Percentiles rank a stretch among this genome's conserved stretches.
phyloP scores from a whole-genome alignment of 179 eudicot genomes.

The Actinidia chinensis region DNA sequence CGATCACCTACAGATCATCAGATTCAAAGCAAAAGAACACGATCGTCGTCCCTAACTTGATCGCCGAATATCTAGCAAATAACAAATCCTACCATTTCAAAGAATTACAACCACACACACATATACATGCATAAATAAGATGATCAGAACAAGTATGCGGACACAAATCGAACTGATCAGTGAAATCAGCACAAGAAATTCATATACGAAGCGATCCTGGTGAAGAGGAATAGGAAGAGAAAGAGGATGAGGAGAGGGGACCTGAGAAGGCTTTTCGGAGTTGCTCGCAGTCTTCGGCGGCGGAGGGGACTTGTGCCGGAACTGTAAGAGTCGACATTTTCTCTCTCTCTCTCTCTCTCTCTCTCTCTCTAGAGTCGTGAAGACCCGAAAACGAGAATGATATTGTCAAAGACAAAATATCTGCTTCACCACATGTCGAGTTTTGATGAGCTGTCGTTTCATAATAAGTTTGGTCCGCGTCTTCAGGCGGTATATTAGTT shows the following conservation, averaged over 20 bases:
- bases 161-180: slow-evolving; percentile 10
- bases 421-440: too few relatives aligned
- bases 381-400: neutral
- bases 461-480: too few relatives aligned
- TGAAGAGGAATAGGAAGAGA: neutral
- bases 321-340: slow-evolving; percentile 42
- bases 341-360: neutral
- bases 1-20: neutral
- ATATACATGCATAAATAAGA: neutral
- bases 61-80: neutral
- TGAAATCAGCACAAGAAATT: neutral
- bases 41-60: neutral
- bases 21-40: slow-evolving; percentile 3
- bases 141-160: too few relatives aligned
- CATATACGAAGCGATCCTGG: neutral
- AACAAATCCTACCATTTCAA: neutral
- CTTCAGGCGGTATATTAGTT: too few relatives aligned
- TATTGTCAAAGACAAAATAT: neutral
- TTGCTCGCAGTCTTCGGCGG: slow-evolving; percentile 42
- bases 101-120: neutral
- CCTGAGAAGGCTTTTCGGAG: slow-evolving; percentile 50
- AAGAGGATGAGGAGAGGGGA: neutral
- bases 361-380: neutral
- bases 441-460: too few relatives aligned
- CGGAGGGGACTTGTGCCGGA: slow-evolving; percentile 42